Evolutionary conservation across 2,329 filamentous ascomycete genomes (phyloP), one percentile per base, ranked within the genome.

Genomic region (Cryphonectria parasitica): DNA sequence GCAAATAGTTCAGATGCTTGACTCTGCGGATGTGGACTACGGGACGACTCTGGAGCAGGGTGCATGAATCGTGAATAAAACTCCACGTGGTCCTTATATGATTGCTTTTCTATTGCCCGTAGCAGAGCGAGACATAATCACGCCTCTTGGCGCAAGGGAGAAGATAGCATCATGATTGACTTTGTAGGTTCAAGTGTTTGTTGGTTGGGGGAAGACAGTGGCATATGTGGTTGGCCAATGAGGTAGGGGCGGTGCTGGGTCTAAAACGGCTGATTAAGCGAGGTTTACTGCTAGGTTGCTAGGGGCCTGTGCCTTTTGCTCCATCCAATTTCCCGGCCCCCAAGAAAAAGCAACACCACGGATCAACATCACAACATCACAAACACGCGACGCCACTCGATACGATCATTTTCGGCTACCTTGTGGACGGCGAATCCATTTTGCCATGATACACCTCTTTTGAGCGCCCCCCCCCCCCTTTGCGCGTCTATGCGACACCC

Each of bases 401-500:
- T 22, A 58, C 19, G 3, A 19, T 5, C 49, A 28, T 58, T 28
- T 28, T 62, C 60, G 60, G 36, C 60, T 22, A 62, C 22, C 49
- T 58, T 22, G 28, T 39, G 41, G 64, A 41, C 45, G 31, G 19
- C n/a, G 52, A 28, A 36, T 22, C 19, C 34, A 67, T n/a, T 36
- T 31, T 68, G 66, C 58, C 34, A 68, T 68, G 58, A n/a, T 34
- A 56, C 43, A 49, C 31, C 56, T n/a, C n/a, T 25, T 5, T 8
- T 70, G 64, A 64, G 10, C 2, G n/a, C n/a, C n/a, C n/a, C n/a
- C n/a, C n/a, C n/a, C 36, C 13, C 19, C 25, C n/a, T 49, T 69
- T 64, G 54, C 66, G 52, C 66, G 68, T 69, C 62, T 66, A 72
- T 71, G 71, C 66, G 56, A 71, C 41, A 39, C 43, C 60, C 64